Percentiles rank a stretch among this genome's conserved stretches.
These are phyloP conservation scores for Lasiodiplodia sp. DNA, from an alignment of 2,329 filamentous ascomycete species.

Conservation along the genomic window DNA sequence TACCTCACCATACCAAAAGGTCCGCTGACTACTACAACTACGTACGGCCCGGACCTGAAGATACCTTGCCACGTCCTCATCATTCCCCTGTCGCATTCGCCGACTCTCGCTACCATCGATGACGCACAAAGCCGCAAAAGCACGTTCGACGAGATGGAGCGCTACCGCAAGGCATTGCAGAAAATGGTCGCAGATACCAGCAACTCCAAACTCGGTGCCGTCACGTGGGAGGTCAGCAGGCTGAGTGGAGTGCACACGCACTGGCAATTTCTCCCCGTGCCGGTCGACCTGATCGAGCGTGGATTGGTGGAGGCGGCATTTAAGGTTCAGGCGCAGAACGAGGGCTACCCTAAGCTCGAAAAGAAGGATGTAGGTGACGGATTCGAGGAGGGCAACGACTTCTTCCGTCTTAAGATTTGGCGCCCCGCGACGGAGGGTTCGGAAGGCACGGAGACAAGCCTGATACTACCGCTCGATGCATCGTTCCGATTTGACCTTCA, in stretches of 20 bases:
- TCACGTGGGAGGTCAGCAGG: conserved; percentile 93
- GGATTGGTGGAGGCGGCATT: conserved; percentile 89
- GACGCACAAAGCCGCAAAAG: conserved; percentile 62
- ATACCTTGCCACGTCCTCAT: conserved; percentile 91
- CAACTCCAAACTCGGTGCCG: conserved; percentile 72
- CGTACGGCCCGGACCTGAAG: conserved; percentile 70
- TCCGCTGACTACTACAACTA: conserved; percentile 75
- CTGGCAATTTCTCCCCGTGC: conserved; percentile 89
- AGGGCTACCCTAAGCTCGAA: conserved; percentile 63
- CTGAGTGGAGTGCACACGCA: conserved; percentile 83
- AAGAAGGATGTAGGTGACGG: conserved; percentile 51
- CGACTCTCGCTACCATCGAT: conserved; percentile 74
- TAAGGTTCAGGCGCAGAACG: conserved; percentile 84
- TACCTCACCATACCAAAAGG: conserved; percentile 95
- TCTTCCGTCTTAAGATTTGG: conserved; percentile 86
- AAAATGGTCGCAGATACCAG: conserved; percentile 81
- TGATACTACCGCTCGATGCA: conserved; percentile 76
- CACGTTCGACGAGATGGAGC: conserved; percentile 81
- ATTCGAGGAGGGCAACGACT: conserved; percentile 61
- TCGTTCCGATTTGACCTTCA: conserved; percentile 86
- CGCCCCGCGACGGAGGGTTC: conserved; percentile 52
- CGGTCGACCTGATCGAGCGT: conserved; percentile 69
- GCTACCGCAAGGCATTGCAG: conserved; percentile 79
- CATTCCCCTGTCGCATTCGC: conserved; percentile 82
- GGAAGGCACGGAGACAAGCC: conserved; percentile 67